Conservation (phyloP, 805 yeast species). For the Ogataea corticis region DNA sequence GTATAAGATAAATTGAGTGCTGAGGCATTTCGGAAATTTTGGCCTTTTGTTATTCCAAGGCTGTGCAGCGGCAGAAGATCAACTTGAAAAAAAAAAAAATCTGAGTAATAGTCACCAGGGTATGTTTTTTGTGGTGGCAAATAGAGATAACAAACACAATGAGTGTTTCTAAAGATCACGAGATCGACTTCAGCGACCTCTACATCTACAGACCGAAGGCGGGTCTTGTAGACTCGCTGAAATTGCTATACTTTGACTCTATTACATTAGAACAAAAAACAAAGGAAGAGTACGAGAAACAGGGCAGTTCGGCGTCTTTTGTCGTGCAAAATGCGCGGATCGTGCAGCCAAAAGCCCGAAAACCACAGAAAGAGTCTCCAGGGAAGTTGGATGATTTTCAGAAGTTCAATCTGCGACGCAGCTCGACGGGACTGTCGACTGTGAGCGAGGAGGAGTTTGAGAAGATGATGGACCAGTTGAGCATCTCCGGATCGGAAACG, state of each 20-base stretch:
- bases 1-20: background rate
- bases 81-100: background rate
- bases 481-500: conserved; percentile 61
- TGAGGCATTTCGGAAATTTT: background rate
- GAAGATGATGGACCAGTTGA: conserved; percentile 47
- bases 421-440: conserved; percentile 43
- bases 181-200: conserved; percentile 34
- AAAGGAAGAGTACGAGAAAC: conserved; percentile 20
- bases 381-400: conserved; percentile 18
- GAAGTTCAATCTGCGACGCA: conserved; percentile 54
- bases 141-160: background rate
- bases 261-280: conserved; percentile 38
- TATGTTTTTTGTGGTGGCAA: background rate
- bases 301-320: background rate
- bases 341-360: conserved; percentile 18
- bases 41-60: background rate
- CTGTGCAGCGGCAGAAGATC: background rate
- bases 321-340: background rate
- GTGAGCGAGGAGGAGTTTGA: conserved; percentile 62
- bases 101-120: background rate
- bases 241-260: conserved; percentile 57
- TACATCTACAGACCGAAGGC: conserved; percentile 51
- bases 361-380: conserved; percentile 3
- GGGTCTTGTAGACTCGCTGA: conserved; percentile 44
- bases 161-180: background rate